phyloP scores from a whole-genome alignment of 1,139 yeast genomes.

The Spathaspora sp. region DNA sequence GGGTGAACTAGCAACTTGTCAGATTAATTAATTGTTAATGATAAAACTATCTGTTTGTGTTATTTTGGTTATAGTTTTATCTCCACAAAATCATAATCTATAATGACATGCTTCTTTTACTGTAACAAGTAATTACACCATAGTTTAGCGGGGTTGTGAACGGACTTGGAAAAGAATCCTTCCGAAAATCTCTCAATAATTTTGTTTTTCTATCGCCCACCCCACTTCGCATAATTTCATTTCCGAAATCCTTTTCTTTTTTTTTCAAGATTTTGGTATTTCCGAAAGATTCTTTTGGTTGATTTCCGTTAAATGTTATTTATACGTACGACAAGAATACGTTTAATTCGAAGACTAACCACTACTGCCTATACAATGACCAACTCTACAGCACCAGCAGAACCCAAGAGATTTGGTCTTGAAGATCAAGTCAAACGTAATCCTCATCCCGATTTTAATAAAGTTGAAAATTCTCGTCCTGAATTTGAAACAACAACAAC shows the following conservation, averaged over 20 bases:
- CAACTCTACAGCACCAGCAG: background rate
- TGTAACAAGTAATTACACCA: too few species aligned
- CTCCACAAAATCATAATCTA: too few species aligned
- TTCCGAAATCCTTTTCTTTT: background rate
- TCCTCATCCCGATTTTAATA: conserved; percentile 26
- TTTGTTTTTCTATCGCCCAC: background rate
- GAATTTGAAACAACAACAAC: conserved; percentile 19
- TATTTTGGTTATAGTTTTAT: too few species aligned
- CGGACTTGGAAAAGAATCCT: background rate
- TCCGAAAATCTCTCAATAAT: background rate
- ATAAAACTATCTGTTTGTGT: too few species aligned
- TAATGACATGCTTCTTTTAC: too few species aligned
- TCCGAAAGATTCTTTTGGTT: background rate
- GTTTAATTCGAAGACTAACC: background rate
- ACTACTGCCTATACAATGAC: background rate
- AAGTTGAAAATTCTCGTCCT: conserved; percentile 24
- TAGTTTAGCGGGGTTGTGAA: background rate
- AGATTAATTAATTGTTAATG: too few species aligned
- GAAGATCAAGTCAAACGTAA: conserved; percentile 18
- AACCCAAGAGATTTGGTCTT: conserved; percentile 15
- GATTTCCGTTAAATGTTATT: background rate
- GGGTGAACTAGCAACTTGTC: too few species aligned
- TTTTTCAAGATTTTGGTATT: background rate
- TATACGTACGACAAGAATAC: background rate
- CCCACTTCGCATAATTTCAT: background rate